phyloP scores from a whole-genome alignment of 345 rosid species.

The Pugionium dolabratum region DNA sequence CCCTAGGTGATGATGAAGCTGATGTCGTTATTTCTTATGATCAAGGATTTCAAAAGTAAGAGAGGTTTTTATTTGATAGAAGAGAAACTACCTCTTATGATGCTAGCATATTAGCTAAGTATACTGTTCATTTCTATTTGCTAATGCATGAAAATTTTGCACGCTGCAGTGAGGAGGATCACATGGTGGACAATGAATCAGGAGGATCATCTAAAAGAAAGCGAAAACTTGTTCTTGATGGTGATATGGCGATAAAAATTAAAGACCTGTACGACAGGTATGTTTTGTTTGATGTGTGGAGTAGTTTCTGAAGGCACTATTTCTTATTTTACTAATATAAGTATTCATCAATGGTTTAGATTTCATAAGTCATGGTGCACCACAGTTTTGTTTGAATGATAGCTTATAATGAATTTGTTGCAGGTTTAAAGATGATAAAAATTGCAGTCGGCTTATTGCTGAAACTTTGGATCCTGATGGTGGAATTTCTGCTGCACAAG shows the following conservation, averaged over 20 bases:
- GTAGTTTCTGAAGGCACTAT: conserved; percentile 18
- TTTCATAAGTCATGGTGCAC: conserved; percentile 8
- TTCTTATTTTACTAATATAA: conserved; percentile 16
- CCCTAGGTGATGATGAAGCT: conserved; percentile 97
- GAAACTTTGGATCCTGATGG: conserved; percentile 72
- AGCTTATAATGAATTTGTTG: conserved; percentile 32
- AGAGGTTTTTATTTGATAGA: conserved; percentile 20
- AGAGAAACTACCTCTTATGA: conserved; percentile 1
- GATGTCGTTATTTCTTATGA: conserved; percentile 80
- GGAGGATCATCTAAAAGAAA: conserved; percentile 53
- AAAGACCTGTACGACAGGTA: conserved; percentile 74
- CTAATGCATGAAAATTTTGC: conserved; percentile 25
- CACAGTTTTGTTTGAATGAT: conserved; percentile 18
- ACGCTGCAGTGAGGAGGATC: conserved; percentile 50
- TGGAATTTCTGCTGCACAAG: conserved; percentile 73
- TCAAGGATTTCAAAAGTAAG: conserved; percentile 54
- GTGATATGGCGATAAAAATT: conserved; percentile 61
- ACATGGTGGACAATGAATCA: conserved; percentile 45
- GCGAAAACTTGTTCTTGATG: conserved; percentile 58
- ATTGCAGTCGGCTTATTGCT: conserved; percentile 60
- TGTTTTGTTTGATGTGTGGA: conserved; percentile 28
- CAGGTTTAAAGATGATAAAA: conserved; percentile 72
- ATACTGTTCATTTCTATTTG: conserved; percentile 1
- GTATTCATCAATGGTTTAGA: conserved; percentile 3
- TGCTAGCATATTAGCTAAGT: neutral